Conservation (phyloP, 495 filamentous ascomycete species). For the Hypoxylon lenormandii region DNA sequence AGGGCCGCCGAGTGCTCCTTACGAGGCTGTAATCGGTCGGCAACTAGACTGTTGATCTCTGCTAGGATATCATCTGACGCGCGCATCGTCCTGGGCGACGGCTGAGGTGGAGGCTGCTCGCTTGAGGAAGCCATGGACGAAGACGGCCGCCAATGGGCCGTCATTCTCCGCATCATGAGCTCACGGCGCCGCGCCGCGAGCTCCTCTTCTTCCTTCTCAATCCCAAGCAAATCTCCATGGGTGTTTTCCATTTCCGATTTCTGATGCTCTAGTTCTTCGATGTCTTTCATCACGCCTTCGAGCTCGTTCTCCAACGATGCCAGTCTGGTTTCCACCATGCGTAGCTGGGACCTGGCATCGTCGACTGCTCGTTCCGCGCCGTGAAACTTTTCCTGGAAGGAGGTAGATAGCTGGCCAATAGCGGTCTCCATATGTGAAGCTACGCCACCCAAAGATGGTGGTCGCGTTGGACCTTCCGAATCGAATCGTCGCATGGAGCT, state of each 20-base stretch:
- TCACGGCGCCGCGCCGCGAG: neutral
- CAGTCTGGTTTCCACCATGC: neutral
- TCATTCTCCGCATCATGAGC: neutral
- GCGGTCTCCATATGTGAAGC: neutral
- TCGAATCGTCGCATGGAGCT: neutral
- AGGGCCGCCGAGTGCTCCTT: neutral
- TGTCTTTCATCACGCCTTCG: neutral
- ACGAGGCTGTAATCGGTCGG: neutral
- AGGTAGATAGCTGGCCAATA: neutral
- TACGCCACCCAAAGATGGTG: neutral
- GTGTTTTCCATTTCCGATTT: constrained; percentile 1
- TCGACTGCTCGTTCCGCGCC: neutral
- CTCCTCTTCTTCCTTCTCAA: constrained; percentile 1
- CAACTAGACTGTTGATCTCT: neutral
- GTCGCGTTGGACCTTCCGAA: neutral
- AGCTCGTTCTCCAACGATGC: neutral
- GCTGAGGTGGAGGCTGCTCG: neutral
- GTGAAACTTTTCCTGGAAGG: neutral
- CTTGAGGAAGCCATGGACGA: constrained; percentile 1
- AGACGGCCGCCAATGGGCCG: neutral
- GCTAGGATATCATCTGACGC: neutral
- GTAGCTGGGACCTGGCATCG: neutral
- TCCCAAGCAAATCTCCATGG: neutral
- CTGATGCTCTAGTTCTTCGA: neutral
- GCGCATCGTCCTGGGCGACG: neutral